Evolutionary conservation across 257 asterid genomes (phyloP), one percentile per base, ranked within the genome.

Genomic region (Petunia secreta): DNA sequence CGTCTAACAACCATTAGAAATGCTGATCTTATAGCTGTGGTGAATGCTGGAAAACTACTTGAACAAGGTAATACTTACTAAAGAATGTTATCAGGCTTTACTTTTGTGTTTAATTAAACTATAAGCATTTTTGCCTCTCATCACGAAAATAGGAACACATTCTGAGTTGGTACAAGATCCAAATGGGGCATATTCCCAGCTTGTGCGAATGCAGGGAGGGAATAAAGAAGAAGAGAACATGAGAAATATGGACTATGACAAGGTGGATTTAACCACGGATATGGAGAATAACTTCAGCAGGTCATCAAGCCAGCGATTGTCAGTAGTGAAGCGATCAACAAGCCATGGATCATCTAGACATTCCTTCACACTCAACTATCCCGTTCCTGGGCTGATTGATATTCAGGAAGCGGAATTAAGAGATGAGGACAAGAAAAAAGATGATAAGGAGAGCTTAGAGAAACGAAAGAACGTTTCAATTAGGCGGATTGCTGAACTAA

Each of bases 21-120:
- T 71, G 97, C 98, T n/a, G 92, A 93, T 82, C 89, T 92, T 46
- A 92, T 92, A 39, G 97, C 95, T 4, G 96, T 93, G 9, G 93
- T 93, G 84, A 90, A 90, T 53, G 81, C 78, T 10, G 97, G 97
- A 44, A 90, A 88, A 81, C 88, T 93, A 3, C 86, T 91, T 15
- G 98, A 92, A 75, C 93, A 91, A 91, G 98, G 98, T 90, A 55
- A 15, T 11, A 50, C 2, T 71, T 50, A 25, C 43, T 71, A 5
- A 5, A 11, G 62, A 46, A 55, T 55, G 25, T 55, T 14, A 54
- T 4, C 60, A 55, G 2, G 60, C n/a, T 14, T 25, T 71, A 48
- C 16, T 50, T 53, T 34, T 48, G 62, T 34, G 62, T 13, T 9
- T 34, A 71, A 48, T 60, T 71, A 69, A 44, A 11, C 25, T 11